phyloP scores from a whole-genome alignment of 1,284 basidiomycete genomes.

The Phellinidium pouzarii region DNA sequence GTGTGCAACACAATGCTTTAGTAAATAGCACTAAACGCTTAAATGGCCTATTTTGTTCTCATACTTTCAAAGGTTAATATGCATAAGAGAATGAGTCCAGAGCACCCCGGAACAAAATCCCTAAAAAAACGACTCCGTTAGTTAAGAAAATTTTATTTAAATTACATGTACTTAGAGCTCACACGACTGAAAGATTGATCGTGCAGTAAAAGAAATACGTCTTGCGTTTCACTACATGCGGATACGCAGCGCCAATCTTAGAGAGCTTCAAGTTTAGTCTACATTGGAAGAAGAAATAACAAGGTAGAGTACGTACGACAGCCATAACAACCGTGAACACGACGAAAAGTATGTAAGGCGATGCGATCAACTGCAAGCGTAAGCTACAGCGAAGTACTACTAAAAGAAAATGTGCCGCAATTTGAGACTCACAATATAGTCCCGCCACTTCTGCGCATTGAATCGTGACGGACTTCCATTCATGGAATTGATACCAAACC shows the following conservation, averaged over 20 bases:
- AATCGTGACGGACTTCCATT: background rate
- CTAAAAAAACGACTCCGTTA: background rate
- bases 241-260: constrained; percentile 5
- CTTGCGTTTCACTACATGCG: constrained; percentile 3
- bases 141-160: background rate
- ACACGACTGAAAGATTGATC: constrained; percentile 12
- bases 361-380: constrained; percentile 3
- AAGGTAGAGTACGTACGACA: background rate
- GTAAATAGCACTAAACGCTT: background rate
- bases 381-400: background rate
- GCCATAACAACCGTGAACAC: constrained; percentile 7
- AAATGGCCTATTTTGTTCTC: background rate
- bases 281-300: background rate
- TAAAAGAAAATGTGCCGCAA: too few species aligned
- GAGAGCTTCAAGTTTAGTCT: too few species aligned
- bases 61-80: constrained; percentile 11
- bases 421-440: constrained; percentile 4
- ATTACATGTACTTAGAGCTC: background rate
- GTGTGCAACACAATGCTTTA: background rate
- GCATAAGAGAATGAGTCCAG: constrained; percentile 11
- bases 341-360: constrained; percentile 11
- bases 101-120: constrained; percentile 8
- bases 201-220: constrained; percentile 14
- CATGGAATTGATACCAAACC: constrained; percentile 5
- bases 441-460: constrained; percentile 7